phyloP scores from a whole-genome alignment of 495 filamentous ascomycete species.

The Penicillium chermesinum region DNA sequence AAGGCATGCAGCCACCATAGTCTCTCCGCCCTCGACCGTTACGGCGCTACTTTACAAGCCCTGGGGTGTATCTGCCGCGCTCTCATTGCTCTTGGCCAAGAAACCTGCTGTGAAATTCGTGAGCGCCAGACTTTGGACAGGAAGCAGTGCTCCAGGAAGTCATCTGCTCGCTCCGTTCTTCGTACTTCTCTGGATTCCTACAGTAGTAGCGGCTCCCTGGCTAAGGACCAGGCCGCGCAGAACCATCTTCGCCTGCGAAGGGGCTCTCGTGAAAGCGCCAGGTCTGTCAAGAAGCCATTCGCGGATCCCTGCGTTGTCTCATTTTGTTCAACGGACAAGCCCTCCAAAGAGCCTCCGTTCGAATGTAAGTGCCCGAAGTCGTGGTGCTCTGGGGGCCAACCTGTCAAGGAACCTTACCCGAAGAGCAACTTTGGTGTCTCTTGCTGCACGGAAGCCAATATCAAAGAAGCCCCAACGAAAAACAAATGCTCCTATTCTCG shows the following conservation, averaged over 20 bases:
- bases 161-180: neutral
- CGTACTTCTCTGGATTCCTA: neutral
- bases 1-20: constrained; percentile 28
- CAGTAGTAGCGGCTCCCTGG: neutral
- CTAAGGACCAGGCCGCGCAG: neutral
- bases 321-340: too few species aligned
- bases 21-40: constrained; percentile 28
- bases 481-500: too few species aligned
- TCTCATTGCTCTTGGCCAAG: constrained; percentile 46
- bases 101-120: constrained; percentile 42
- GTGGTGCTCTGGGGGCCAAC: too few species aligned
- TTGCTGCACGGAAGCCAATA: neutral
- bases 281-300: neutral
- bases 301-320: too few species aligned
- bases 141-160: constrained; percentile 8
- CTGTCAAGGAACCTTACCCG: too few species aligned
- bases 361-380: too few species aligned
- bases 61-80: constrained; percentile 53
- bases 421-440: neutral
- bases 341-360: too few species aligned
- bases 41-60: constrained; percentile 38
- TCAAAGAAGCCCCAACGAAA: neutral
- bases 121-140: constrained; percentile 3
- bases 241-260: neutral
- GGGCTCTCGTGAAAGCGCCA: neutral